Evolutionary conservation across 495 filamentous ascomycete species (phyloP).

Genomic region (Penicillium bialowiezense): DNA sequence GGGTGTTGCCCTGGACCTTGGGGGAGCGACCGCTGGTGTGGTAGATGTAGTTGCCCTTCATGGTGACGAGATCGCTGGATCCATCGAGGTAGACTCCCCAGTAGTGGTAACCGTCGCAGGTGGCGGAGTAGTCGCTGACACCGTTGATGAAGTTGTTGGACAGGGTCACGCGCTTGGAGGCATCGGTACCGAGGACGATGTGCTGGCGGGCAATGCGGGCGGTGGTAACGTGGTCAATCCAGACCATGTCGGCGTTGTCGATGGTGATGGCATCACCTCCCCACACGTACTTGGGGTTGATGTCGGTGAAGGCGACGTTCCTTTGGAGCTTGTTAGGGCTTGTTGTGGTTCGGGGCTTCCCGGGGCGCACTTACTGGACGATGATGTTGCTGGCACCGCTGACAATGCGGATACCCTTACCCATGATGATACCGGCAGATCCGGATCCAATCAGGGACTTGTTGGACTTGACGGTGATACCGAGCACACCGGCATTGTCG

Average conservation of each 20-base stretch:
- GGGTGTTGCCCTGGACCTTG: constrained; percentile 42
- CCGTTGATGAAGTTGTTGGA: constrained; percentile 49
- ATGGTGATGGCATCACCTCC: constrained; percentile 49
- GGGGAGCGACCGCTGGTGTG: constrained; percentile 41
- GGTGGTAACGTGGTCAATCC: constrained; percentile 50
- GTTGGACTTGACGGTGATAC: constrained; percentile 45
- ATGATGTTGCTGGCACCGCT: constrained; percentile 45
- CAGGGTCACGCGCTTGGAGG: constrained; percentile 43
- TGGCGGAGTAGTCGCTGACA: constrained; percentile 35
- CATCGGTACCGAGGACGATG: constrained; percentile 38
- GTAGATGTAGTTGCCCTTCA: constrained; percentile 50
- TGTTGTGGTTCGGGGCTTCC: not conserved
- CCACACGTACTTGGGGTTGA: constrained; percentile 51
- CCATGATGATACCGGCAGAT: constrained; percentile 37
- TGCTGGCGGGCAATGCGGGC: constrained; percentile 46
- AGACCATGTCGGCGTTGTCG: constrained; percentile 39
- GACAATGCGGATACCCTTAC: constrained; percentile 44
- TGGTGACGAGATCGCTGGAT: constrained; percentile 38
- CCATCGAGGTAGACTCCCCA: constrained; percentile 45
- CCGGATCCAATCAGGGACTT: constrained; percentile 45
- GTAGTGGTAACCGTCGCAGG: constrained; percentile 46
- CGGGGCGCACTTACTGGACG: constrained; percentile 35
- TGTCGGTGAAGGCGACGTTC: constrained; percentile 47
- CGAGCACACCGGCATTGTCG: constrained; percentile 41
- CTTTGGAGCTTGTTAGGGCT: constrained; percentile 7